These are phyloP conservation scores for Penicillium sp. DNA, from an alignment of 2,329 filamentous ascomycete species.

Conservation along the genomic window DNA sequence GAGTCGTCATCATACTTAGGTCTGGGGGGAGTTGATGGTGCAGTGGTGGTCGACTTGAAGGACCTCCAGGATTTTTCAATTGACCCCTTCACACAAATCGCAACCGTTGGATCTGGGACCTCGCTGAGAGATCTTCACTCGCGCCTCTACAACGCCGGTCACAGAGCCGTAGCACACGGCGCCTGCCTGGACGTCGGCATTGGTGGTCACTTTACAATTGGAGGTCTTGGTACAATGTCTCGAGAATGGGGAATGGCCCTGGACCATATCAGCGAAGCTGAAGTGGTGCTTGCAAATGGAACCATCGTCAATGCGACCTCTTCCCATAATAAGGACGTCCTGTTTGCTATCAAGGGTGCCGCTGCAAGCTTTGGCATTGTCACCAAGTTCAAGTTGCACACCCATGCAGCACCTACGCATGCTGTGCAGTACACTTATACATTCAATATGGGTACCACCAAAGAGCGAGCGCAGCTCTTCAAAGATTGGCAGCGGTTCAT, in stretches of 20 bases:
- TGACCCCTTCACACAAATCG: constrained; percentile 35
- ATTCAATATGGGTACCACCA: constrained; percentile 54
- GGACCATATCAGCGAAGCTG: constrained; percentile 55
- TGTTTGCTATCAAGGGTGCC: constrained; percentile 44
- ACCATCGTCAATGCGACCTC: constrained; percentile 37
- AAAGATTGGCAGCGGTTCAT: constrained; percentile 63
- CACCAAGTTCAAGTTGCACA: constrained; percentile 45
- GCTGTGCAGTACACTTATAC: constrained; percentile 64
- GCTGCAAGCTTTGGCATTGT: constrained; percentile 45
- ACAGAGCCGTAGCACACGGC: constrained; percentile 45
- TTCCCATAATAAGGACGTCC: constrained; percentile 37
- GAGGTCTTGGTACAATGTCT: constrained; percentile 46
- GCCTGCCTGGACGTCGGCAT: constrained; percentile 44
- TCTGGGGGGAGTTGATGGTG: constrained; percentile 39
- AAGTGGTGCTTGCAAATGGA: constrained; percentile 52
- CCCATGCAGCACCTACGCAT: constrained; percentile 43
- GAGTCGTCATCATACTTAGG: constrained; percentile 21
- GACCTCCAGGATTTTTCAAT: constrained; percentile 39
- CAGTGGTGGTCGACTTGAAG: constrained; percentile 38
- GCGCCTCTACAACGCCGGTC: constrained; percentile 35
- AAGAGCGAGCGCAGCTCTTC: constrained; percentile 56
- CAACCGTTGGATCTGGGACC: constrained; percentile 43
- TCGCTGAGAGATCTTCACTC: constrained; percentile 39
- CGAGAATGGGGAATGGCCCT: constrained; percentile 57
- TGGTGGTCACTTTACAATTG: constrained; percentile 48